Conservation (phyloP, 192 early-diverging fungal genomes). For the Spinellus fusiger region DNA sequence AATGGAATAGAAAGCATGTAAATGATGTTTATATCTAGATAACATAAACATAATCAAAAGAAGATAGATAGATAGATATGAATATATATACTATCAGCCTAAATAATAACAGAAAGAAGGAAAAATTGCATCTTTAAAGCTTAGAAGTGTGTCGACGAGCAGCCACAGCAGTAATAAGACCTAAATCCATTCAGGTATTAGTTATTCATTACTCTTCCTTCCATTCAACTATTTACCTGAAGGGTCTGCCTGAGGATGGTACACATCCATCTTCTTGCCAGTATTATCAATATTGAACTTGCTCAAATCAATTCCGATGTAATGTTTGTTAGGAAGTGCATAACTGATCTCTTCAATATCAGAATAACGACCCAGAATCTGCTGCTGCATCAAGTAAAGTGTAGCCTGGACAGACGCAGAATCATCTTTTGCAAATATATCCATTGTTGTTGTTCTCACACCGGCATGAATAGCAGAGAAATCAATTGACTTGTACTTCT, state of each 20-base stretch:
- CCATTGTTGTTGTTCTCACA: conserved; percentile 59
- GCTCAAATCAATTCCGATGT: conserved; percentile 66
- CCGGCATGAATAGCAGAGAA: conserved; percentile 52
- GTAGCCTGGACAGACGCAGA: conserved; percentile 78
- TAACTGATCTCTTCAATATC: conserved; percentile 56
- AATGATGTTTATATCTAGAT: background rate
- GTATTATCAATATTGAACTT: conserved; percentile 64
- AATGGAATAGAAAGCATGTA: background rate
- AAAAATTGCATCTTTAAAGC: conserved; percentile 23
- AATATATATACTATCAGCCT: too few relatives aligned
- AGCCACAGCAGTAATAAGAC: conserved; percentile 65
- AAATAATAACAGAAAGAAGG: too few relatives aligned
- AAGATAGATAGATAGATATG: too few relatives aligned
- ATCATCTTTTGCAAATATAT: conserved; percentile 72
- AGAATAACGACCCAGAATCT: conserved; percentile 51
- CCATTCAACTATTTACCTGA: conserved; percentile 37
- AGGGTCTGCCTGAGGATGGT: conserved; percentile 67
- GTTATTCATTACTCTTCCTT: background rate
- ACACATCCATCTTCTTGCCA: conserved; percentile 60
- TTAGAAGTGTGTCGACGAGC: conserved; percentile 44
- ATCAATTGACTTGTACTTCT: conserved; percentile 30
- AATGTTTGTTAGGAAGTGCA: conserved; percentile 74
- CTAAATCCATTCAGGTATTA: background rate
- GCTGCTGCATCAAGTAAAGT: conserved; percentile 70
- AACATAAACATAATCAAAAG: too few relatives aligned